Evolutionary conservation across 2,329 filamentous ascomycete species (phyloP), one percentile per base, ranked within the genome.

Genomic region (Penicillium sclerotigenum): DNA sequence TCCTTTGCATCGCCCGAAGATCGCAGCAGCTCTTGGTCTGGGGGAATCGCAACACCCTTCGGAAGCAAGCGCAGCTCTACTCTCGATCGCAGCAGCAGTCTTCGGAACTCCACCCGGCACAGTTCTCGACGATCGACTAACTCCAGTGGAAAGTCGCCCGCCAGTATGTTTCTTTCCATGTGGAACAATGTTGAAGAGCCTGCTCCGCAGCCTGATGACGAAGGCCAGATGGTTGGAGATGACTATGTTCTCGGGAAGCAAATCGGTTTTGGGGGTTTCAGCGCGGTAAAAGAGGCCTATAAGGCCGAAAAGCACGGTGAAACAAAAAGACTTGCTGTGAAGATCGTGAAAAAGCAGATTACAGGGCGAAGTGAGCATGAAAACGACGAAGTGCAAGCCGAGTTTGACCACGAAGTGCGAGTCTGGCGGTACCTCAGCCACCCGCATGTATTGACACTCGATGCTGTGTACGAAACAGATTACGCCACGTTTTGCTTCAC

Each of bases 401-500:
- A 87, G 60, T 86, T 88, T 58, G 86, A 88, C 64, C 86, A 87
- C 59, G 86, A 88, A 74, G 83, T 88, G 43, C 80, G 83, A 41
- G 80, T 88, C 38, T 88, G 86, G 86, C 80, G 86, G 43, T 85
- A 84, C 64, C 73, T 88, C 41, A 80, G 80, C 53, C 84, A 88
- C 65, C 79, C 79, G 1, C 81, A 87, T 65, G 81, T 88, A 46
- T 72, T 88, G 29, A 80, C 82, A 0, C 77, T 88, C 8, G 79
- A 87, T 56, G 80, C 82, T 5, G 85, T 87, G 20, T 87, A 86
- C 68, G 84, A 86, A 60, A 86, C 84, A 14, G 82, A 86, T 43
- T 86, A 82, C 64, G 85, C 85, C n/a, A 87, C 85, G 0, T 88
- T 86, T 60, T 87, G 85, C 66, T 86, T 88, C 68, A 88, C 85